Conservation (phyloP, 805 yeast species). For the Teunomyces funiuensis region DNA sequence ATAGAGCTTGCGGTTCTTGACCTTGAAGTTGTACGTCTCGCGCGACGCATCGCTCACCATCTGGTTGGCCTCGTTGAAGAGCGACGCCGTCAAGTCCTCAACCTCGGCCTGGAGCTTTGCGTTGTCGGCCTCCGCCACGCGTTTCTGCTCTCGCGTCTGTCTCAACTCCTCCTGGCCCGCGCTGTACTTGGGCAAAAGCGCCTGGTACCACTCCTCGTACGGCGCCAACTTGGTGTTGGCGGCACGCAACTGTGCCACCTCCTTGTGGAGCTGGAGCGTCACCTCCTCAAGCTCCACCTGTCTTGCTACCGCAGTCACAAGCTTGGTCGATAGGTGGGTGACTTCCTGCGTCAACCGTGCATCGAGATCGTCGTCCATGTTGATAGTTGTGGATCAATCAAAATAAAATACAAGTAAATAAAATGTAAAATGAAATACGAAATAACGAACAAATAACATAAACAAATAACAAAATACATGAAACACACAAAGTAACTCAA, state of each 20-base stretch:
- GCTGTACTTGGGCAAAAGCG: slow-evolving; percentile 29
- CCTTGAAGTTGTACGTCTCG: slow-evolving; percentile 58
- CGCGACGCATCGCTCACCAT: slow-evolving; percentile 81
- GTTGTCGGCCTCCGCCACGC: slow-evolving; percentile 58
- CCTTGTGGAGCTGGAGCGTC: slow-evolving; percentile 38
- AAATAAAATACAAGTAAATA: no score
- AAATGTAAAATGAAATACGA: no score
- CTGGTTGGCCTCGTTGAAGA: slow-evolving; percentile 80
- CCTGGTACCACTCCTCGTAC: slow-evolving; percentile 23
- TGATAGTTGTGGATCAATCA: no score
- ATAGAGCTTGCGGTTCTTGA: slow-evolving; percentile 55
- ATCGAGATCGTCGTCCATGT: slow-evolving; percentile 19
- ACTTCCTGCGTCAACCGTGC: slow-evolving; percentile 54
- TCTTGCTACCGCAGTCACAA: slow-evolving; percentile 59
- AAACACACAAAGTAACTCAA: no score
- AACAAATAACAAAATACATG: no score
- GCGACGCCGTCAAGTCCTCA: slow-evolving; percentile 73
- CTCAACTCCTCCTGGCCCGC: slow-evolving; percentile 26
- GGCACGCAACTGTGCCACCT: slow-evolving; percentile 27
- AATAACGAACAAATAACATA: neutral
- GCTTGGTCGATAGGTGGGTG: slow-evolving; percentile 54
- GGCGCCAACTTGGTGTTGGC: slow-evolving; percentile 21
- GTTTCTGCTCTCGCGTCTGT: slow-evolving; percentile 32
- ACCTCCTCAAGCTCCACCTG: slow-evolving; percentile 57
- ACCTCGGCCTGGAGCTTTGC: slow-evolving; percentile 66